A percentile compares a stretch with the other conserved stretches of the same genome.
Evolutionary conservation across 768 basidiomycete genomes (phyloP).

Genomic region (Lentinula boryana): DNA sequence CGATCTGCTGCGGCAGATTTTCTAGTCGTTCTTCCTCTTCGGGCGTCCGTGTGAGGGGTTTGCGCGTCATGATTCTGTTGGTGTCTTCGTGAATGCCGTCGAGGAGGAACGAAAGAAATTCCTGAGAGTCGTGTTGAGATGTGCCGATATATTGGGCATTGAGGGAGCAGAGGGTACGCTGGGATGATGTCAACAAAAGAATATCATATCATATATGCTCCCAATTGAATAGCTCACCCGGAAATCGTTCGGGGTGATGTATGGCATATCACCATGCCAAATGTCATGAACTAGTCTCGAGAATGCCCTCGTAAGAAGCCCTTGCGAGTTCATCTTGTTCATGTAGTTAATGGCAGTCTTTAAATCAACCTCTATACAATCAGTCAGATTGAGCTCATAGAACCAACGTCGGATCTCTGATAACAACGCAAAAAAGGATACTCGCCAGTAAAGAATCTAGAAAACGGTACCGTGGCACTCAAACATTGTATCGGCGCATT

Average conservation of each 20-base stretch:
- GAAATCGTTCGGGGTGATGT: conserved; percentile 77
- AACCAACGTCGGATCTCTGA: background rate
- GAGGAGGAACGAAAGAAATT: conserved; percentile 90
- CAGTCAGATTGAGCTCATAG: conserved; percentile 10
- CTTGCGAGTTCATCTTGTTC: conserved; percentile 87
- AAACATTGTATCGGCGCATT: conserved; percentile 97
- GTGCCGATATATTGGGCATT: conserved; percentile 72
- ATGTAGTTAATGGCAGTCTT: conserved; percentile 75
- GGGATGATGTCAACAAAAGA: background rate
- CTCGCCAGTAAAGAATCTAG: conserved; percentile 86
- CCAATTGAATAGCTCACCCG: conserved; percentile 40
- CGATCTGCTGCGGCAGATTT: conserved; percentile 77
- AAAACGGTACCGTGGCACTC: conserved; percentile 90
- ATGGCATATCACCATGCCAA: conserved; percentile 83
- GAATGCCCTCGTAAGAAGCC: conserved; percentile 75
- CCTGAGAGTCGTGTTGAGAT: conserved; percentile 97
- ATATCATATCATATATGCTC: background rate
- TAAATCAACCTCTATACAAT: conserved; percentile 65
- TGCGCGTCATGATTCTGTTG: conserved; percentile 75
- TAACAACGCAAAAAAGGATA: background rate
- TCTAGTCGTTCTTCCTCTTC: conserved; percentile 88
- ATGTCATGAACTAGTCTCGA: conserved; percentile 78
- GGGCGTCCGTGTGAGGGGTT: conserved; percentile 55
- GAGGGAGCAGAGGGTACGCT: conserved; percentile 45
- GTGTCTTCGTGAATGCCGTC: conserved; percentile 91